A percentile compares a stretch with the other conserved stretches of the same genome.
Evolutionary conservation across 108 stramenopile genomes (phyloP).

Genomic region (Cyclotella atomus): DNA sequence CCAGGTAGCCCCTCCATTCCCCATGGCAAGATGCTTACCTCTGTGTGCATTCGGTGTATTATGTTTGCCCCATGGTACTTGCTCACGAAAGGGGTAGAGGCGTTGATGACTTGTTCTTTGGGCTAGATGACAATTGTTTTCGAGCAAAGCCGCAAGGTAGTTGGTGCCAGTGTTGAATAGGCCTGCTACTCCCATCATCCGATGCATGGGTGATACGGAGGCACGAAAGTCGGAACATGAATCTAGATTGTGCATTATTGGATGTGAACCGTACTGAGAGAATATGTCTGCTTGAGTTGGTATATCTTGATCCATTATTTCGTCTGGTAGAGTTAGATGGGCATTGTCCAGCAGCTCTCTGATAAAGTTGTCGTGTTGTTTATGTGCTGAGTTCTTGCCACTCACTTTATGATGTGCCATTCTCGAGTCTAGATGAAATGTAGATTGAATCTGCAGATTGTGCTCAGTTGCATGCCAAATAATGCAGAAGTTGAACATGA

Average conservation of each 20-base stretch:
- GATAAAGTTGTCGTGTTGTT: neutral
- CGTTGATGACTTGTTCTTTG: constrained; percentile 38
- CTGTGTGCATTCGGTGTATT: constrained; percentile 61
- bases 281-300: neutral
- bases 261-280: constrained; percentile 18
- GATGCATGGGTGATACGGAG: constrained; percentile 35
- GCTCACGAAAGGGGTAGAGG: constrained; percentile 60
- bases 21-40: constrained; percentile 40
- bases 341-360: constrained; percentile 1
- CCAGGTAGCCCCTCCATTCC: constrained; percentile 9
- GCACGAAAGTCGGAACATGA: constrained; percentile 46
- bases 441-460: neutral
- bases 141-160: constrained; percentile 61
- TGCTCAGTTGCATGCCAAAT: constrained; percentile 4
- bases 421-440: neutral
- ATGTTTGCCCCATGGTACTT: constrained; percentile 79
- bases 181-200: constrained; percentile 68
- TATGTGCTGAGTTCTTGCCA: too few species aligned
- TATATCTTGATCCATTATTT: neutral
- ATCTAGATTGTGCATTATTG: constrained; percentile 40
- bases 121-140: constrained; percentile 69
- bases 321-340: neutral
- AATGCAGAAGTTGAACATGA: neutral
- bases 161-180: constrained; percentile 84
- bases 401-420: neutral